These are phyloP conservation scores for Plasmodiophora brassicae DNA, from an alignment of 208 protist genomes.

Conservation along the genomic window DNA sequence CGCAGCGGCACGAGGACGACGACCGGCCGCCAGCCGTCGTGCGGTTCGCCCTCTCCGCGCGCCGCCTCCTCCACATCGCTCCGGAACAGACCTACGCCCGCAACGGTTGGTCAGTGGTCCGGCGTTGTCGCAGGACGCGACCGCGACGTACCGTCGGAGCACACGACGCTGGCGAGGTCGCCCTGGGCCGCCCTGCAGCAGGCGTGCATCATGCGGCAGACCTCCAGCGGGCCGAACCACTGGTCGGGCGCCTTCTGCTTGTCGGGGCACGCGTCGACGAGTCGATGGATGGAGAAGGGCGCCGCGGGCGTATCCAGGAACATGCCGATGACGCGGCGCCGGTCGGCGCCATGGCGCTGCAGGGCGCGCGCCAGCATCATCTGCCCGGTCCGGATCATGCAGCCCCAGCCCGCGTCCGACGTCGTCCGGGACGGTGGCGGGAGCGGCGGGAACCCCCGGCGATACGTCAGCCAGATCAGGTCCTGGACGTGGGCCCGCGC, in stretches of 20 bases:
- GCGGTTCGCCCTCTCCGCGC: neutral
- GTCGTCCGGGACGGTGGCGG: slow-evolving; percentile 19
- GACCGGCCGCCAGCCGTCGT: slow-evolving; percentile 6
- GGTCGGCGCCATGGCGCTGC: neutral
- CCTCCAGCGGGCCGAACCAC: neutral
- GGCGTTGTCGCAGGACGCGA: neutral
- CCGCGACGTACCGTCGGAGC: neutral
- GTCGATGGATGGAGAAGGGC: slow-evolving; percentile 6
- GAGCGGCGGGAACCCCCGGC: neutral
- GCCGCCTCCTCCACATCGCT: neutral
- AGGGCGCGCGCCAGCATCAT: slow-evolving; percentile 47
- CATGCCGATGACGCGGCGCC: neutral
- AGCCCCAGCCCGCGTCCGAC: slow-evolving; percentile 50
- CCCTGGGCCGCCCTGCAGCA: neutral
- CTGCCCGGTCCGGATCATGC: slow-evolving; percentile 51
- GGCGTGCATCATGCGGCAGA: neutral
- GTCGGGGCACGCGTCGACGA: neutral
- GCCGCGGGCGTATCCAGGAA: slow-evolving; percentile 5
- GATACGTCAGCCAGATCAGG: slow-evolving; percentile 35
- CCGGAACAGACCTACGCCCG: neutral
- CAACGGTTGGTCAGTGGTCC: neutral
- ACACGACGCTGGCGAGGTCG: neutral
- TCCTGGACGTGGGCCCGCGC: too few relatives aligned
- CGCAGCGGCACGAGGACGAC: slow-evolving; percentile 39
- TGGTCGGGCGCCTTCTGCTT: neutral